A percentile compares a stretch with the other conserved stretches of the same genome.
These are phyloP conservation scores for Noccaea bulbosa DNA, from an alignment of 345 rosid genomes.

Conservation along the genomic window DNA sequence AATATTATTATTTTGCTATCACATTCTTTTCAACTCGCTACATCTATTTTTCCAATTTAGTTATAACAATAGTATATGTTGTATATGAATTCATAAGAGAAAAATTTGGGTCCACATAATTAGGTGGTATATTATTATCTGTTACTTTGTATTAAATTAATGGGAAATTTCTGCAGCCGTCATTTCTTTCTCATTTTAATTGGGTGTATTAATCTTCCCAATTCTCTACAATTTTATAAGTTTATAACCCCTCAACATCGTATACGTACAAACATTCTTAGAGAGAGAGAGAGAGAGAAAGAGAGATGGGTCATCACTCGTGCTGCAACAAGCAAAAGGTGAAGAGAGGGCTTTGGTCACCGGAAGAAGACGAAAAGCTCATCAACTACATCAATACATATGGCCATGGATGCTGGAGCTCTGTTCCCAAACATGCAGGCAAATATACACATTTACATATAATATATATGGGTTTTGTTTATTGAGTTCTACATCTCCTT, in stretches of 20 bases:
- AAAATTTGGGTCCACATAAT: slow-evolving; percentile 23
- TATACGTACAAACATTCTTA: slow-evolving; percentile 44
- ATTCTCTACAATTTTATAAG: slow-evolving; percentile 32
- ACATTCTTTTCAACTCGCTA: not conserved
- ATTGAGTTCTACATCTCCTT: slow-evolving; percentile 4
- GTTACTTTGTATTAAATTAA: slow-evolving; percentile 12
- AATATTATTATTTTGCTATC: not conserved
- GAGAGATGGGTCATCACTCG: slow-evolving; percentile 83
- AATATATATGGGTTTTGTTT: slow-evolving; percentile 4
- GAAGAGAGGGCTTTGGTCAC: slow-evolving; percentile 98
- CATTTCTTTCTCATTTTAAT: slow-evolving; percentile 27
- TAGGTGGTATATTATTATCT: slow-evolving; percentile 31
- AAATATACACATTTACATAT: not conserved
- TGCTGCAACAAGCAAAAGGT: slow-evolving; percentile 99
- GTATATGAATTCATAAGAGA: not conserved
- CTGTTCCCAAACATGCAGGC: slow-evolving; percentile 97
- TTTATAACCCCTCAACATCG: slow-evolving; percentile 31
- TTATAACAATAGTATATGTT: not conserved
- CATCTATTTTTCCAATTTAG: not conserved
- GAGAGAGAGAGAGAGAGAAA: slow-evolving; percentile 22
- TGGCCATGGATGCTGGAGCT: slow-evolving; percentile 99
- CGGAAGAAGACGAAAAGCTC: slow-evolving; percentile 99
- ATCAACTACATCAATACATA: slow-evolving; percentile 80
- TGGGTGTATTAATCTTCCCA: slow-evolving; percentile 30
- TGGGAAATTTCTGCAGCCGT: slow-evolving; percentile 8